These are phyloP conservation scores for Paramecium pentaurelia DNA, from an alignment of 73 alveolate species.

Conservation along the genomic window DNA sequence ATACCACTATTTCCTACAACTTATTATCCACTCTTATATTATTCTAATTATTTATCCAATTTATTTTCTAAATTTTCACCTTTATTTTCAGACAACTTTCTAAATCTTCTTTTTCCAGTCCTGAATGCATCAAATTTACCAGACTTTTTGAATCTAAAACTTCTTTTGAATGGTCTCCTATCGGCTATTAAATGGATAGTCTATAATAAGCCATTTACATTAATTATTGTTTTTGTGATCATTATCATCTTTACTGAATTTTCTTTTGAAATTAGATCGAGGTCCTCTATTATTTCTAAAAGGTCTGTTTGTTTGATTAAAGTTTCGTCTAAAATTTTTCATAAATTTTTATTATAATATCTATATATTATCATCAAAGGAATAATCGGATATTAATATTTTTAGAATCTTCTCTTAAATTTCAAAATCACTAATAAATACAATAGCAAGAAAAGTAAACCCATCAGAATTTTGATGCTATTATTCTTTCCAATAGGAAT, in stretches of 20 bases:
- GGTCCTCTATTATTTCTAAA: neutral
- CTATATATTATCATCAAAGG: conserved; percentile 15
- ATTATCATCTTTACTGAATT: neutral
- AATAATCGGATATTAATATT: neutral
- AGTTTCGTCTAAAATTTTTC: neutral
- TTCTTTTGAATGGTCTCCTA: neutral
- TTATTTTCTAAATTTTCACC: neutral
- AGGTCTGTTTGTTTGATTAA: neutral
- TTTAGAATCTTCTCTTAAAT: neutral
- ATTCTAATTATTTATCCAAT: neutral
- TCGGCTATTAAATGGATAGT: neutral
- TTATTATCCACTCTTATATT: conserved; percentile 6
- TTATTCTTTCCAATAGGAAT: neutral
- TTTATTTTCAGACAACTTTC: neutral
- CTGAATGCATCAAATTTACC: neutral
- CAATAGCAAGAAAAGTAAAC: neutral
- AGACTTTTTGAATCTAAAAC: neutral
- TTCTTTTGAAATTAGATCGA: neutral
- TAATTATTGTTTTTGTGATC: neutral
- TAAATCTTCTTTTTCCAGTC: neutral
- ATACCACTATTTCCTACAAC: neutral
- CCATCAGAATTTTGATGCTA: neutral
- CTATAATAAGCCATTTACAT: neutral
- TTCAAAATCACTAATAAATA: neutral
- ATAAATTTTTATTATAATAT: conserved; percentile 14